These are phyloP conservation scores for Polymyxa betae DNA, from an alignment of 208 protist species.

Conservation along the genomic window DNA sequence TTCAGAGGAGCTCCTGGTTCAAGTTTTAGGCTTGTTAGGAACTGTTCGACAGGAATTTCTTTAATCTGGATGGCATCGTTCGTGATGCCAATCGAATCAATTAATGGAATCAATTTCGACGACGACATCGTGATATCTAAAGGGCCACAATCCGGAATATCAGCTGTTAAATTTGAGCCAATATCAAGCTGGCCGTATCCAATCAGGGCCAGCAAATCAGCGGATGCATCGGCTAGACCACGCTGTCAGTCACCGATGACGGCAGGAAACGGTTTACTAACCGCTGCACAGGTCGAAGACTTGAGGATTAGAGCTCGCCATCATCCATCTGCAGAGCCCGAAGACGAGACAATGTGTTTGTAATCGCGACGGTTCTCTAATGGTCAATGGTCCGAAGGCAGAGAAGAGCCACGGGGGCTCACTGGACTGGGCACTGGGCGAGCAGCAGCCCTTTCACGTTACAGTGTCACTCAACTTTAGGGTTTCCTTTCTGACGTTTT, in stretches of 20 bases:
- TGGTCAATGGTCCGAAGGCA: too few species aligned
- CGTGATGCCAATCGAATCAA: neutral
- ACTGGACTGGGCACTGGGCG: too few species aligned
- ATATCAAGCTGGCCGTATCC: neutral
- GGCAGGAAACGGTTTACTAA: too few species aligned
- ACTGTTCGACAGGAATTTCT: neutral
- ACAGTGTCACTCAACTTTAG: too few species aligned
- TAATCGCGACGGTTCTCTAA: too few species aligned
- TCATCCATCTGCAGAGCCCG: too few species aligned
- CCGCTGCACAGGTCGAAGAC: too few species aligned
- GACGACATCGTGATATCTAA: neutral
- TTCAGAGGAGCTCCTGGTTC: constrained; percentile 10
- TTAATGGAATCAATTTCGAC: constrained; percentile 15
- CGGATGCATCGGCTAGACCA: neutral
- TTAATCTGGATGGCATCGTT: neutral
- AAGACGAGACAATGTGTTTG: too few species aligned
- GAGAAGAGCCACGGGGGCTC: too few species aligned
- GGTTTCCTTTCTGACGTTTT: too few species aligned
- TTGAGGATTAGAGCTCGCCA: too few species aligned
- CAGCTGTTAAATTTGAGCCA: neutral
- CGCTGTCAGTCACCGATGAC: neutral
- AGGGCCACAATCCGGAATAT: neutral
- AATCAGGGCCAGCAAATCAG: constrained; percentile 42
- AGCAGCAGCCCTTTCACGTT: too few species aligned
- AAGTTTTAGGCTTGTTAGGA: neutral